Base-by-base conservation (phyloP, 345 rosid species). In the Physaria fendleri region DNA sequence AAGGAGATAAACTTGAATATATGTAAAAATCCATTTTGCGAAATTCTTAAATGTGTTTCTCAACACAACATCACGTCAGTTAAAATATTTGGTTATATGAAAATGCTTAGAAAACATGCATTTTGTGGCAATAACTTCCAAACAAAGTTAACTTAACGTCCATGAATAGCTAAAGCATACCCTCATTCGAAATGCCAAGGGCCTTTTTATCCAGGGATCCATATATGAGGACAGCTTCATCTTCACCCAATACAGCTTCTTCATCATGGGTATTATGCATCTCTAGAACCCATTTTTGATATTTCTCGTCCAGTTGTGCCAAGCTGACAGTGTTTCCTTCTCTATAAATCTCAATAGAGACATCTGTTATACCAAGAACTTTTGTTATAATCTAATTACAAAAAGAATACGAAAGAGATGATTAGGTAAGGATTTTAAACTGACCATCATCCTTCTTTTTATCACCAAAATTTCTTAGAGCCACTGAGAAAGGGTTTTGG, bases 211-310 rank as follows among this genome's bases (percentile, higher is more conserved):
- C 78, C 61, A 59, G 20, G 33, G 81, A 35, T 12, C 25, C 52
- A 27, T 79, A 49, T 24, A 88, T 27, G 48, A 77, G 51, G 48
- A 75, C 38, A 15, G 83, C 77, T 15, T 76, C 76, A 78, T 82
- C 96, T 65, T 64, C 84, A 29, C 84, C 87, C 6, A 71, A 43
- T n/a, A 48, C 64, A 23, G 74, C 64, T 59, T 88, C 96, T 72
- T 75, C 76, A 61, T 88, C 96, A 64, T 82, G 81, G 18, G 6
- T 43, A 4, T 61, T 47, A 72, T 88, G 96, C 90, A 88, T 88
- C 47, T 72, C 59, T 35, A 78, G 51, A 72, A 88, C 74, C 96
- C 96, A 88, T 3, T 78, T 76, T 65, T 68, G 71, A 74, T 79
- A 85, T 37, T 67, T 78, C 61, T 73, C 77, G 60, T 82, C 92